Percentiles rank a stretch among this genome's conserved stretches.
Evolutionary conservation across 805 yeast species (phyloP).

Genomic region (Hanseniaspora meyeri): DNA sequence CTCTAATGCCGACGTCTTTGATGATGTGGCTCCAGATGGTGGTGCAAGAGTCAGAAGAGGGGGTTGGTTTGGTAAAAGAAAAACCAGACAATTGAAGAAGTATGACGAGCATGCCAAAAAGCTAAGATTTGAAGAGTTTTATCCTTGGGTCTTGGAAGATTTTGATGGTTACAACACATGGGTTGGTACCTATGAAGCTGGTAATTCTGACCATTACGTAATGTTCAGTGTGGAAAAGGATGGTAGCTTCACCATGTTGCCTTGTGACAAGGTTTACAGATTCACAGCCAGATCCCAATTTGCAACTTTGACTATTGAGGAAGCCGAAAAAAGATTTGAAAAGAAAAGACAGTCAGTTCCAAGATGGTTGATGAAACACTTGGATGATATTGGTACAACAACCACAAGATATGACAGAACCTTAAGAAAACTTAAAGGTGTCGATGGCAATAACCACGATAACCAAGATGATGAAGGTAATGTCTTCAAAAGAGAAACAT

Average conservation of each 20-base stretch:
- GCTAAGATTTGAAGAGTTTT: constrained; percentile 86
- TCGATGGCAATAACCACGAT: constrained; percentile 29
- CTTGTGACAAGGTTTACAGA: constrained; percentile 85
- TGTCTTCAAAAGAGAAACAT: constrained; percentile 48
- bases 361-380: constrained; percentile 90
- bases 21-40: constrained; percentile 86
- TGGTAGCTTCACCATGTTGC: constrained; percentile 79
- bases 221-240: constrained; percentile 71
- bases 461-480: constrained; percentile 23
- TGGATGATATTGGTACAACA: constrained; percentile 49
- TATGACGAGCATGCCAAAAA: constrained; percentile 74
- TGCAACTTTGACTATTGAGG: constrained; percentile 86
- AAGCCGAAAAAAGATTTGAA: constrained; percentile 91
- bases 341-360: constrained; percentile 60
- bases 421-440: constrained; percentile 37
- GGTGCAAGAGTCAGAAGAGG: constrained; percentile 54
- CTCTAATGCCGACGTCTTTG: constrained; percentile 27
- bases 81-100: constrained; percentile 71
- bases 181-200: constrained; percentile 93
- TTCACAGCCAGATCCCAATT: constrained; percentile 89
- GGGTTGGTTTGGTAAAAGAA: constrained; percentile 47
- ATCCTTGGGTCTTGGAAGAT: constrained; percentile 97
- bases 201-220: constrained; percentile 70
- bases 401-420: constrained; percentile 41
- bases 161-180: constrained; percentile 87